Evolutionary conservation across 2,329 filamentous ascomycete genomes (phyloP).

Genomic region (Gliomastix tumulicola): DNA sequence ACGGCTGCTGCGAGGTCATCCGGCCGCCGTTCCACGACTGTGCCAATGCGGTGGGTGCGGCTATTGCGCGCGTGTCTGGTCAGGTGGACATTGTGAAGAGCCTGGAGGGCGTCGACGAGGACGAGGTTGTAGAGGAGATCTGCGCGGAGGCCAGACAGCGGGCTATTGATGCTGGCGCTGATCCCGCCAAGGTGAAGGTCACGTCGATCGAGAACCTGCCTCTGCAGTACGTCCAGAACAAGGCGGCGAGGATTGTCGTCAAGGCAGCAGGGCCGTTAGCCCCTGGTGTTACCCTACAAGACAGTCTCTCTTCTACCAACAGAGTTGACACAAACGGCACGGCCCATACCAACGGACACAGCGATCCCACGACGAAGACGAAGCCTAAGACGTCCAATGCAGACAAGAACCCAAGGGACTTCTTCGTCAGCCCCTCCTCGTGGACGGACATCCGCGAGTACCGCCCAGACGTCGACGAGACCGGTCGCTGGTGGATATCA

Average conservation of each 20-base stretch:
- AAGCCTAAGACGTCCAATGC: not conserved
- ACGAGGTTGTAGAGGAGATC: conserved; percentile 28
- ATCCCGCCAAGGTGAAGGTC: conserved; percentile 26
- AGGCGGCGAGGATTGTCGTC: not conserved
- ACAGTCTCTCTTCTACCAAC: too few species aligned
- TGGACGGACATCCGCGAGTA: too few species aligned
- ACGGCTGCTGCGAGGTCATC: conserved; percentile 42
- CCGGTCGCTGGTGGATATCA: conserved; percentile 26
- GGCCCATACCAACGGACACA: too few species aligned
- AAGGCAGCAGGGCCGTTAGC: too few species aligned
- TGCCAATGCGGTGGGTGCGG: conserved; percentile 55
- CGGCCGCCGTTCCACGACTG: conserved; percentile 45
- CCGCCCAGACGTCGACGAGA: too few species aligned
- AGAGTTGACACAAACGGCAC: too few species aligned
- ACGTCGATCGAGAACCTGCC: conserved; percentile 35
- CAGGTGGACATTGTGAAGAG: conserved; percentile 45
- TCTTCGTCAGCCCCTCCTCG: not conserved
- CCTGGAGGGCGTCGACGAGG: conserved; percentile 26
- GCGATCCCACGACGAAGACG: too few species aligned
- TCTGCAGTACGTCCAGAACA: conserved; percentile 1
- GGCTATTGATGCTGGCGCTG: conserved; percentile 21
- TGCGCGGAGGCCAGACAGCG: conserved; percentile 22
- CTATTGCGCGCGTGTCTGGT: conserved; percentile 47
- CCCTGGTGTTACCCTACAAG: too few species aligned
- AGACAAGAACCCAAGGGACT: not conserved